Percentiles rank a stretch among this genome's conserved stretches.
phyloP scores from a whole-genome alignment of 257 asterid genomes.

The Fraxinus cuspidata region DNA sequence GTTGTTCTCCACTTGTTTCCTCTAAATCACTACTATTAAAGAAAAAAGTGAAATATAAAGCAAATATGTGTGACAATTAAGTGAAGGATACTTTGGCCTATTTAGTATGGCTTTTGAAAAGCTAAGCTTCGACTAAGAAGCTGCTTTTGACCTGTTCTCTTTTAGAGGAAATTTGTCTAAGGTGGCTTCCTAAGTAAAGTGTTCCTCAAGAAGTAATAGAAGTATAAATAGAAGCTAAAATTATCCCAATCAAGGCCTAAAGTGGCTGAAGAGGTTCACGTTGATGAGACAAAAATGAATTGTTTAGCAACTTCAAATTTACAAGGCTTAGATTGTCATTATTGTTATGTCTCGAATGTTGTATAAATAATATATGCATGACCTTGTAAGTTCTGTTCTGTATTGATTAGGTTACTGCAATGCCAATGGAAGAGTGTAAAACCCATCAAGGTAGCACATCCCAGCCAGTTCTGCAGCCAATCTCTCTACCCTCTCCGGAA shows the following conservation, averaged over 20 bases:
- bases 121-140: neutral
- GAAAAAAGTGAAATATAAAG: neutral
- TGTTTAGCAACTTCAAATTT: neutral
- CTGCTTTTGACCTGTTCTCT: neutral
- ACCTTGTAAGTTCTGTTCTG: neutral
- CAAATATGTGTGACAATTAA: neutral
- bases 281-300: neutral
- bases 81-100: neutral
- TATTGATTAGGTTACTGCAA: slow-evolving; percentile 54
- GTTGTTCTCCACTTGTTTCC: slow-evolving; percentile 29
- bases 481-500: slow-evolving; percentile 24
- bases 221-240: too few relatives aligned
- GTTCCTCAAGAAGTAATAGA: neutral
- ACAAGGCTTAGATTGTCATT: neutral
- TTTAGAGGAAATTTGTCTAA: neutral
- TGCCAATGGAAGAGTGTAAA: slow-evolving; percentile 50
- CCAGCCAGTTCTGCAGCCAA: slow-evolving; percentile 28
- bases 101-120: neutral
- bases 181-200: neutral
- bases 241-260: neutral
- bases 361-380: neutral
- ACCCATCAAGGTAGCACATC: slow-evolving; percentile 34
- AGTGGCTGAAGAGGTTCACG: neutral
- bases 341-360: neutral
- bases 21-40: slow-evolving; percentile 7